Evolutionary conservation across 2,329 filamentous ascomycete species (phyloP).

Genomic region (Aschersonia sp.): DNA sequence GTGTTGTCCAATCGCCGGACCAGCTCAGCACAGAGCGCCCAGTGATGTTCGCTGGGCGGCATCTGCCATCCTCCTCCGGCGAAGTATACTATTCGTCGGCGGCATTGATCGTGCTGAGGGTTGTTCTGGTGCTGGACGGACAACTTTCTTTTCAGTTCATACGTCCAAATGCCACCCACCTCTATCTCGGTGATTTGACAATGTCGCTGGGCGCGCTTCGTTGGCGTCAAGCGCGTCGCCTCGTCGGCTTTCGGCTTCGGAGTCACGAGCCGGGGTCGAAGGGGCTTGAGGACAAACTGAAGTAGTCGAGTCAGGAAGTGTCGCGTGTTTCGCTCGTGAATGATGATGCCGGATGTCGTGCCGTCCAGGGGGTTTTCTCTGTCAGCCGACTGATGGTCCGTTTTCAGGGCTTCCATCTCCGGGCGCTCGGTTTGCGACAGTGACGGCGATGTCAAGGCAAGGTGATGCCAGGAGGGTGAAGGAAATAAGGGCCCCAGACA

Average conservation of each 20-base stretch:
- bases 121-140: background rate
- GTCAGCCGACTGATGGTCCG: too few species aligned
- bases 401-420: too few species aligned
- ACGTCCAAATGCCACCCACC: conserved; percentile 12
- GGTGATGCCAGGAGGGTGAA: too few species aligned
- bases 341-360: background rate
- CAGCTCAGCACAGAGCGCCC: conserved; percentile 32
- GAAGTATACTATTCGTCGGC: conserved; percentile 34
- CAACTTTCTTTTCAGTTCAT: conserved; percentile 7
- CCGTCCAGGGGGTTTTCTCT: too few species aligned
- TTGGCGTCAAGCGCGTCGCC: background rate
- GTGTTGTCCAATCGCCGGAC: conserved; percentile 23
- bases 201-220: background rate
- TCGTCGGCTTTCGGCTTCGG: background rate
- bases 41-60: conserved; percentile 34
- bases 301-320: background rate
- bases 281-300: background rate
- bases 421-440: too few species aligned
- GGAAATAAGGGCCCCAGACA: too few species aligned
- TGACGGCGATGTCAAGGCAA: too few species aligned
- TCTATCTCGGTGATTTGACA: conserved; percentile 1
- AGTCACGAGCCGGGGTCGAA: background rate
- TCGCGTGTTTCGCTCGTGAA: background rate
- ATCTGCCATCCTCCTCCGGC: conserved; percentile 40
- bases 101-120: background rate